phyloP scores from a whole-genome alignment of 2,329 filamentous ascomycete species.

The Penicillium sclerotigenum region DNA sequence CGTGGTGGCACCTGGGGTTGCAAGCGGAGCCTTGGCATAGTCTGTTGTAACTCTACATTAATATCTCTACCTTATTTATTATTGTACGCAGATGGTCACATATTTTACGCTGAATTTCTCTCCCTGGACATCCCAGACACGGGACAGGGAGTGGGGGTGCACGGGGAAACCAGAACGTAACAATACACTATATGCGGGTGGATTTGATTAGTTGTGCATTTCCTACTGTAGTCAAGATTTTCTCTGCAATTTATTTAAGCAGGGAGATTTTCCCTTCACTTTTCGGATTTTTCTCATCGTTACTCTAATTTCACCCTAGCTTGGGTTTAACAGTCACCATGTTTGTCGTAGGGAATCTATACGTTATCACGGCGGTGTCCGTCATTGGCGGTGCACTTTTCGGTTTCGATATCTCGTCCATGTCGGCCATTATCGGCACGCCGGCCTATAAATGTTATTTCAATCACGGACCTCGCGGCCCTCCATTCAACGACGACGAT shows the following conservation, averaged over 20 bases:
- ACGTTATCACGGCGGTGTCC: slow-evolving; percentile 56
- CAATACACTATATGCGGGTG: background rate
- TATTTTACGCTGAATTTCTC: slow-evolving; percentile 4
- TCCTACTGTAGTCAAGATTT: background rate
- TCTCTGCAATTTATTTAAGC: slow-evolving; percentile 8
- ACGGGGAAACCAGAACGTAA: background rate
- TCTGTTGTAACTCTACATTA: slow-evolving; percentile 7
- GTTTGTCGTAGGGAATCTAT: slow-evolving; percentile 52
- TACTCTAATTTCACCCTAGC: background rate
- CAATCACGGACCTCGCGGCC: slow-evolving; percentile 54
- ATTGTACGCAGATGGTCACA: background rate
- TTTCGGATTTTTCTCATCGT: background rate
- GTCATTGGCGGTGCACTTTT: slow-evolving; percentile 36
- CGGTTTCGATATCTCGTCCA: slow-evolving; percentile 38
- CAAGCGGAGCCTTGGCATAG: slow-evolving; percentile 18
- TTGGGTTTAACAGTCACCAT: slow-evolving; percentile 18
- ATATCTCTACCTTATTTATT: slow-evolving; percentile 13
- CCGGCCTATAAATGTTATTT: slow-evolving; percentile 66
- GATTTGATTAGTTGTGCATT: slow-evolving; percentile 1
- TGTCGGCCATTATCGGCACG: slow-evolving; percentile 33
- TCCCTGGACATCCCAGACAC: slow-evolving; percentile 2
- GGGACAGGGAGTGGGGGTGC: background rate
- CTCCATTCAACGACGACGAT: slow-evolving; percentile 50
- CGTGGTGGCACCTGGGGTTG: background rate
- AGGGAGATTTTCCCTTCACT: background rate